Percentiles rank a stretch among this genome's conserved stretches.
These are phyloP conservation scores for Dichomitus squalens DNA, from an alignment of 1,284 basidiomycete genomes.

Conservation along the genomic window DNA sequence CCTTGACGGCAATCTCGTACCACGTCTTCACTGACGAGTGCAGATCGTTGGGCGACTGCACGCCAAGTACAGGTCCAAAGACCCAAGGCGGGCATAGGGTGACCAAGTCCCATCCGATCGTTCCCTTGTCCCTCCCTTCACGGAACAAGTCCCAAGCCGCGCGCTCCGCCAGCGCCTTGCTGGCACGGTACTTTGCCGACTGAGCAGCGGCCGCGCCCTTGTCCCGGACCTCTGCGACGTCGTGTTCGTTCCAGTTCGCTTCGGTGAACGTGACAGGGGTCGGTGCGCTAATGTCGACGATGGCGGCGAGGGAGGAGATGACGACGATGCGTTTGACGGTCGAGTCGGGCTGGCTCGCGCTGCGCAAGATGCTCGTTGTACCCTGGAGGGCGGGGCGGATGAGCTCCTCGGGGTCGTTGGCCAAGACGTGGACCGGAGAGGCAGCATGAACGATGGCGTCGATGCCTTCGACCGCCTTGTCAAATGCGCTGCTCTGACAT, in stretches of 20 bases:
- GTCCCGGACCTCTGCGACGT: slow-evolving; percentile 14
- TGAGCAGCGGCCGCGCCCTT: slow-evolving; percentile 11
- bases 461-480: slow-evolving; percentile 43
- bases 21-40: slow-evolving; percentile 49
- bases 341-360: slow-evolving; percentile 5
- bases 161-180: slow-evolving; percentile 20
- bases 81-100: slow-evolving; percentile 4
- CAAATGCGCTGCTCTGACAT: slow-evolving; percentile 38
- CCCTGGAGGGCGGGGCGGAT: slow-evolving; percentile 67
- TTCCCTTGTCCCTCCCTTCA: background rate
- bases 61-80: slow-evolving; percentile 12
- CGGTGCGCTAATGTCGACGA: background rate
- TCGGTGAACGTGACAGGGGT: slow-evolving; percentile 10
- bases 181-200: slow-evolving; percentile 18
- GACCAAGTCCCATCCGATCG: slow-evolving; percentile 4
- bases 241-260: slow-evolving; percentile 25
- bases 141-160: slow-evolving; percentile 10
- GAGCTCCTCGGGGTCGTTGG: slow-evolving; percentile 38
- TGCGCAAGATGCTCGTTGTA: slow-evolving; percentile 53
- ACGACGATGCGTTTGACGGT: slow-evolving; percentile 20
- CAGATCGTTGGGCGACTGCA: slow-evolving; percentile 45
- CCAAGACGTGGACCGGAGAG: slow-evolving; percentile 35
- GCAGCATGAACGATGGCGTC: slow-evolving; percentile 47
- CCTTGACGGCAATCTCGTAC: slow-evolving; percentile 36
- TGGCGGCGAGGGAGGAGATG: slow-evolving; percentile 16